Evolutionary conservation across 1,284 basidiomycete genomes (phyloP).

Genomic region (Pterula multifida): DNA sequence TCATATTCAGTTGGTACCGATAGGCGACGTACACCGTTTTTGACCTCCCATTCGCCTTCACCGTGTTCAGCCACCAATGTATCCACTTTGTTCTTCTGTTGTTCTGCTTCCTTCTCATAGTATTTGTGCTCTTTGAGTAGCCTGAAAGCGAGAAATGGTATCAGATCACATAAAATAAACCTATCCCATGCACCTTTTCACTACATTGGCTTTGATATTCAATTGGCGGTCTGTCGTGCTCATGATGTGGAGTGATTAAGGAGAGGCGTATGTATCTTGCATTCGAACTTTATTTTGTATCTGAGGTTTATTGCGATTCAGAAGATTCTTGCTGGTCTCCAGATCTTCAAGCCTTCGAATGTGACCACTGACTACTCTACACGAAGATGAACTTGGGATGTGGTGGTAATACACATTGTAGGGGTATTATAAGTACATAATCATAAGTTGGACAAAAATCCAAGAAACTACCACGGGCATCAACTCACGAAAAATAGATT

Average conservation of each 20-base stretch:
- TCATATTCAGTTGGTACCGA: conserved; percentile 3
- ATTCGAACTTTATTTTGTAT: no score
- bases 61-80: conserved; percentile 45
- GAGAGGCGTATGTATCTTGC: no score
- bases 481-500: conserved; percentile 3
- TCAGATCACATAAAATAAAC: conserved; percentile 1
- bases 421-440: neutral
- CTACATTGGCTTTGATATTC: conserved; percentile 69
- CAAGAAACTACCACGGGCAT: neutral
- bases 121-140: conserved; percentile 61
- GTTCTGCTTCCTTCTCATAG: conserved; percentile 59
- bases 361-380: no score
- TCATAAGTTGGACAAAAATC: neutral
- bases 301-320: no score
- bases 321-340: no score
- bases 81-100: conserved; percentile 47
- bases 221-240: conserved; percentile 52
- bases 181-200: conserved; percentile 51
- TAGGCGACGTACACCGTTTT: conserved; percentile 53
- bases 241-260: no score
- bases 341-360: no score
- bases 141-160: conserved; percentile 23
- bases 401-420: neutral
- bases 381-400: no score
- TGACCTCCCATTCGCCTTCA: conserved; percentile 71